These are phyloP conservation scores for Teratosphaeria viscida DNA, from an alignment of 2,329 filamentous ascomycete genomes.

Conservation along the genomic window DNA sequence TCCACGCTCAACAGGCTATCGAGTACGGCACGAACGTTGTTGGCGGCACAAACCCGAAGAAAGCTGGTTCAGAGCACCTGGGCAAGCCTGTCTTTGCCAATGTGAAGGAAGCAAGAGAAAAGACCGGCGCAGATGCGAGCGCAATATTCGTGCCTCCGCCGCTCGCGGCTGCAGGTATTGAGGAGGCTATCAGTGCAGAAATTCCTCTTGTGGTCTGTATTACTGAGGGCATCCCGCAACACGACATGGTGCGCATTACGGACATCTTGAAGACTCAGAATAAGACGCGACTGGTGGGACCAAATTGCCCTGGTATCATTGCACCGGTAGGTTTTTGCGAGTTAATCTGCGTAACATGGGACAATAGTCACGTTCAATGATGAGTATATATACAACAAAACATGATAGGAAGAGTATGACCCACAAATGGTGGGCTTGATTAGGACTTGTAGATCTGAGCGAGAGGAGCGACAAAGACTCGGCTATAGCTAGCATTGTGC, in stretches of 20 bases:
- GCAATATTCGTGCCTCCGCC: constrained; percentile 97
- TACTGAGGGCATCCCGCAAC: constrained; percentile 94
- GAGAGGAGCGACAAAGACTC: neutral
- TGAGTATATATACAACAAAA: constrained; percentile 17
- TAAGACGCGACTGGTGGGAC: constrained; percentile 93
- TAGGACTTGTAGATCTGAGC: constrained; percentile 9
- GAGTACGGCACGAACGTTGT: constrained; percentile 98
- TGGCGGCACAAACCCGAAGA: constrained; percentile 97
- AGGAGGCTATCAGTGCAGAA: constrained; percentile 90
- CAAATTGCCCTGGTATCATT: constrained; percentile 98
- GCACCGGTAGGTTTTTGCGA: constrained; percentile 43
- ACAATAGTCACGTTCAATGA: constrained; percentile 8
- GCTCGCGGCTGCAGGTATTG: constrained; percentile 85
- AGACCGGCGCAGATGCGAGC: constrained; percentile 81
- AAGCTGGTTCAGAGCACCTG: constrained; percentile 83
- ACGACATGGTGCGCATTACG: constrained; percentile 99
- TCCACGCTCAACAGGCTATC: constrained; percentile 95
- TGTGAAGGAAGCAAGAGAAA: constrained; percentile 77
- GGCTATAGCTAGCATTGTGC: neutral
- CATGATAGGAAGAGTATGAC: constrained; percentile 31
- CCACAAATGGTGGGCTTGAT: constrained; percentile 21
- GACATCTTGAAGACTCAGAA: constrained; percentile 93
- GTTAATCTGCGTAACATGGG: neutral
- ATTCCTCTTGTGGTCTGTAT: constrained; percentile 94
- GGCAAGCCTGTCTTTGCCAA: constrained; percentile 86